Evolutionary conservation across 306 rosid genomes (phyloP).

Genomic region (Trifolium dubium): DNA sequence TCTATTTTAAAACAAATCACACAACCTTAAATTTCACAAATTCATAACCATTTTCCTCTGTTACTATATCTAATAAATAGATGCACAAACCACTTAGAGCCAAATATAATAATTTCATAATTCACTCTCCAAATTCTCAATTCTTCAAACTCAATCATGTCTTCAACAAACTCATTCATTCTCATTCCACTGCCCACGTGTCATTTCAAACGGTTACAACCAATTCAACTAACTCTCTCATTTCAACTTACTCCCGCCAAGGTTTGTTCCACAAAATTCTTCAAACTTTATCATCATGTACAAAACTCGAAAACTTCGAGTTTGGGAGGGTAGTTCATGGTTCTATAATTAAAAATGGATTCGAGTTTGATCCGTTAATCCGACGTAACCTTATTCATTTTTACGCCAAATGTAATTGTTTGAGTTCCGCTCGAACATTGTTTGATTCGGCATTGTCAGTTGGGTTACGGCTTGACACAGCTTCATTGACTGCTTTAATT

Average conservation of each 20-base stretch:
- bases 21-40: too few species aligned
- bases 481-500: conserved; percentile 71
- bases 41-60: too few species aligned
- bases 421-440: conserved; percentile 54
- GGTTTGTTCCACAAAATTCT: conserved; percentile 45
- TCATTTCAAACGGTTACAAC: background rate
- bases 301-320: conserved; percentile 52
- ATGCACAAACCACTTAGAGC: background rate
- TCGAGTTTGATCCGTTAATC: conserved; percentile 50
- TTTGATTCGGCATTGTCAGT: conserved; percentile 43
- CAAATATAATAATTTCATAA: background rate
- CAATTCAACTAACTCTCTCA: conserved; percentile 49
- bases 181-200: background rate
- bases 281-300: conserved; percentile 59
- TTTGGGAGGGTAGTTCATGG: conserved; percentile 65
- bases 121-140: background rate
- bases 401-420: conserved; percentile 62
- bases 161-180: background rate
- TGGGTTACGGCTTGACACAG: conserved; percentile 46
- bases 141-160: background rate
- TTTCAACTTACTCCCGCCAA: conserved; percentile 57
- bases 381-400: conserved; percentile 68
- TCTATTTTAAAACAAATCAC: too few species aligned
- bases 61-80: background rate
- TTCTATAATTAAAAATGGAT: conserved; percentile 55